A percentile compares a stretch with the other conserved stretches of the same genome.
phyloP scores from a whole-genome alignment of 1,284 basidiomycete species.

The Porogramme epimiltina region DNA sequence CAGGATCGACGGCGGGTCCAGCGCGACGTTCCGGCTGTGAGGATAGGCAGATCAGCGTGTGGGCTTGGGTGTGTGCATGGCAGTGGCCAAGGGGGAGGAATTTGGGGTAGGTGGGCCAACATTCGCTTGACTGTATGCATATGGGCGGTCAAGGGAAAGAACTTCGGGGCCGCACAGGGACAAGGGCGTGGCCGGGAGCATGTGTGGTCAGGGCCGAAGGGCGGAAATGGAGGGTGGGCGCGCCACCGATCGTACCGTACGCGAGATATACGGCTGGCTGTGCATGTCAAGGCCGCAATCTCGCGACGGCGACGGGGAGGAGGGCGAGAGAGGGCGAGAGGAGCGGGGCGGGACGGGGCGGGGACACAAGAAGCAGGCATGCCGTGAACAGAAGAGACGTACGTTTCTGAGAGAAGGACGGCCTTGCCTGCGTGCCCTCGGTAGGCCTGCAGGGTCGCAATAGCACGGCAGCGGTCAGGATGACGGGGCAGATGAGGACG shows the following conservation, averaged over 20 bases:
- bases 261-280: too few species aligned
- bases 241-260: too few species aligned
- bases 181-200: too few species aligned
- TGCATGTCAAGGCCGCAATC: too few species aligned
- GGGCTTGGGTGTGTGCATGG: neutral
- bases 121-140: too few species aligned
- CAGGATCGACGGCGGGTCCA: slow-evolving; percentile 38
- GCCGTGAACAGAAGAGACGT: slow-evolving; percentile 24
- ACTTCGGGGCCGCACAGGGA: too few species aligned
- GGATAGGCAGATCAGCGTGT: neutral
- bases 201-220: too few species aligned
- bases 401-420: slow-evolving; percentile 47
- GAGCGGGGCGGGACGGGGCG: neutral
- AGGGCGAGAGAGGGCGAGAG: neutral
- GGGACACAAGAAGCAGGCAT: neutral
- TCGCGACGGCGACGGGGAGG: neutral
- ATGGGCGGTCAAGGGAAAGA: too few species aligned
- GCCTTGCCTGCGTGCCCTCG: slow-evolving; percentile 33
- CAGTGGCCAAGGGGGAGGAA: too few species aligned
- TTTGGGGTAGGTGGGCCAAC: too few species aligned
- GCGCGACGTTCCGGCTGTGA: slow-evolving; percentile 26
- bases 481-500: neutral
- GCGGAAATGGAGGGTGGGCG: too few species aligned
- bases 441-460: slow-evolving; percentile 22
- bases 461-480: neutral